Base-by-base conservation (phyloP, 371 early-diverging fungal species). In the Thermomucor indicae-seudaticae region DNA sequence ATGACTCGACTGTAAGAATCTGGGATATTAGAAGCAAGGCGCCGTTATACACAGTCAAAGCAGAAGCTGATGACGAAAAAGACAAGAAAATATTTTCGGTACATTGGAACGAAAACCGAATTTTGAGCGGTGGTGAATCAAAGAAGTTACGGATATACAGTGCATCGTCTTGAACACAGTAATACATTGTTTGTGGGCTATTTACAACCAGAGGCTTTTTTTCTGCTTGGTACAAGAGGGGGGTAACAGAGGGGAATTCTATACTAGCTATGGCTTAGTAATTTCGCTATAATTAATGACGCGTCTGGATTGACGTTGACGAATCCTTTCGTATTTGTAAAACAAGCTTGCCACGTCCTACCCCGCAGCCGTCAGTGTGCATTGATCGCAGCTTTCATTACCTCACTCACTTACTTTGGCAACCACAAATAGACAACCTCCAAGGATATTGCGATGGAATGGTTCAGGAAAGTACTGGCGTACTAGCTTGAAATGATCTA, bases 21-120 rank as follows among this genome's bases (percentile, higher is more conserved):
- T 96, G 96, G 96, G 97, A 97, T 72, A 84, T 95, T 32, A 84
- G 97, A 60, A 87, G 88, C 67, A 83, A 79, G 49, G 84, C 80
- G 4, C 80, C 94, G 23, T 62, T 91, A 43, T 90, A 89, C 58
- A 81, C 86, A 4, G 52, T 91, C 4, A 67, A 66, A 6, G 59
- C 50, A 22, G 76, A 68, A 47, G 14, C 7, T 11, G 58, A 70
- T 58, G 65, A 61, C 46, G 67, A 56, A 43, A 58, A 47, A 44
- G 57, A 62, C n/a, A 70, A 84, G 61, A 93, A 93, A 76, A 65
- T 94, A 31, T 75, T 91, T 37, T 81, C 80, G 53, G 78, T 93
- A 25, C 84, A 85, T 60, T 95, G 95, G 93, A 75, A 70, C 45
- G 66, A 71, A 28, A 81, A 85, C n/a, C 70, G 77, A 35, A 69